Conservation (phyloP, 331 rosid species). For the Phaseolus coccineus region DNA sequence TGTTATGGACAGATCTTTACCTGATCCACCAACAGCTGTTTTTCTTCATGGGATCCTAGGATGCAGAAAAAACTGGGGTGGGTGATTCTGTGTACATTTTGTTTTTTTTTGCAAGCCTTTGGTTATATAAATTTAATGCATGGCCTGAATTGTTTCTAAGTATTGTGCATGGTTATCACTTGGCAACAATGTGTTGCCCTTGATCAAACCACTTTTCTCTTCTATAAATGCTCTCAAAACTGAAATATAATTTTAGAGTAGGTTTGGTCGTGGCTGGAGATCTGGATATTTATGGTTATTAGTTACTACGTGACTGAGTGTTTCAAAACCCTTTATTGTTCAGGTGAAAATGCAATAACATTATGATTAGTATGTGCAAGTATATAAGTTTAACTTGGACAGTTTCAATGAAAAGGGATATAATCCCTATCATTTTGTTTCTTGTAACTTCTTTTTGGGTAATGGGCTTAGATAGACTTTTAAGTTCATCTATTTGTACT, state of each 20-base stretch:
- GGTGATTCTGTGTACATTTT: constrained; percentile 39
- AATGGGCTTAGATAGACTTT: not conserved
- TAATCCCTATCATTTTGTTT: not conserved
- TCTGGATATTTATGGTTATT: constrained; percentile 2
- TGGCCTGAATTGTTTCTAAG: not conserved
- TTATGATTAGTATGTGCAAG: not conserved
- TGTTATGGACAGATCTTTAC: constrained; percentile 63
- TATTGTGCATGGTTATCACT: constrained; percentile 24
- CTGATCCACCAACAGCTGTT: constrained; percentile 94
- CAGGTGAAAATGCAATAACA: not conserved
- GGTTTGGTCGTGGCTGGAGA: constrained; percentile 7
- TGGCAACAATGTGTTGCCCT: constrained; percentile 6
- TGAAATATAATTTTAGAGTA: not conserved
- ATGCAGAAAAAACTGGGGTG: constrained; percentile 96
- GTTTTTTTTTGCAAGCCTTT: not conserved
- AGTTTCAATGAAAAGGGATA: not conserved
- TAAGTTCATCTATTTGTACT: not conserved
- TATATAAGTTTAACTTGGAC: not conserved
- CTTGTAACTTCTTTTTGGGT: not conserved
- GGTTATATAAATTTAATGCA: not conserved
- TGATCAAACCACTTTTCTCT: constrained; percentile 10
- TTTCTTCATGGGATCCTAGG: constrained; percentile 92
- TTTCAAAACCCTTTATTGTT: not conserved
- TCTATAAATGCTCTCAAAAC: not conserved
- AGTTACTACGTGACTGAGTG: not conserved